A percentile compares a stretch with the other conserved stretches of the same genome.
These are phyloP conservation scores for Aplosporella prunicola DNA, from an alignment of 2,329 filamentous ascomycete species.

Conservation along the genomic window DNA sequence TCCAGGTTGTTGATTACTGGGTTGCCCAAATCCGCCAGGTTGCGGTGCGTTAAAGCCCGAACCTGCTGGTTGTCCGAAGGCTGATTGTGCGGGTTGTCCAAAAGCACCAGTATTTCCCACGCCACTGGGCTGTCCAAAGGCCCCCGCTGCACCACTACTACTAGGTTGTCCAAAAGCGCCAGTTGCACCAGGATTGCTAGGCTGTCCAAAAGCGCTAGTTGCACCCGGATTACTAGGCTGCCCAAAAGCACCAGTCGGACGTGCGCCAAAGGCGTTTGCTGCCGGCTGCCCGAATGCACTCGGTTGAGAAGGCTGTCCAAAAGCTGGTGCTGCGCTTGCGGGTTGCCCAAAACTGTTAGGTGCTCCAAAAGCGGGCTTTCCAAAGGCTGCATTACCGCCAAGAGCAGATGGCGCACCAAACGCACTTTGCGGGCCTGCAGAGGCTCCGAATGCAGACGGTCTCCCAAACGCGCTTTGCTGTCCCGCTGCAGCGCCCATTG, in stretches of 20 bases:
- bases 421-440: neutral
- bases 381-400: constrained; percentile 17
- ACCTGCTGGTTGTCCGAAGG: constrained; percentile 12
- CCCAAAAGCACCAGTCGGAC: constrained; percentile 23
- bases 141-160: constrained; percentile 9
- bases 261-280: constrained; percentile 18
- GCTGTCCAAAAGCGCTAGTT: constrained; percentile 20
- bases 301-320: constrained; percentile 16
- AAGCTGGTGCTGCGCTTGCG: constrained; percentile 11
- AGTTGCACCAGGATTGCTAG: constrained; percentile 14
- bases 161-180: constrained; percentile 19
- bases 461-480: constrained; percentile 1
- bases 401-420: constrained; percentile 2
- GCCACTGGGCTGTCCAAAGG: constrained; percentile 27
- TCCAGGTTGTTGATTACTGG: constrained; percentile 1
- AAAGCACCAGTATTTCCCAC: neutral
- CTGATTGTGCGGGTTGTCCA: constrained; percentile 10
- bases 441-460: constrained; percentile 12
- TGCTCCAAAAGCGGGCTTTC: constrained; percentile 14
- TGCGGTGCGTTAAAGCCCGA: constrained; percentile 20
- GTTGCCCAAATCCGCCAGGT: constrained; percentile 5
- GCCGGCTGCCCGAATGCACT: constrained; percentile 13
- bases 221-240: constrained; percentile 24
- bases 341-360: constrained; percentile 19
- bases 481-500: constrained; percentile 22